Evolutionary conservation across 129 eudicot species (phyloP).

Genomic region (Lactuca saligna): DNA sequence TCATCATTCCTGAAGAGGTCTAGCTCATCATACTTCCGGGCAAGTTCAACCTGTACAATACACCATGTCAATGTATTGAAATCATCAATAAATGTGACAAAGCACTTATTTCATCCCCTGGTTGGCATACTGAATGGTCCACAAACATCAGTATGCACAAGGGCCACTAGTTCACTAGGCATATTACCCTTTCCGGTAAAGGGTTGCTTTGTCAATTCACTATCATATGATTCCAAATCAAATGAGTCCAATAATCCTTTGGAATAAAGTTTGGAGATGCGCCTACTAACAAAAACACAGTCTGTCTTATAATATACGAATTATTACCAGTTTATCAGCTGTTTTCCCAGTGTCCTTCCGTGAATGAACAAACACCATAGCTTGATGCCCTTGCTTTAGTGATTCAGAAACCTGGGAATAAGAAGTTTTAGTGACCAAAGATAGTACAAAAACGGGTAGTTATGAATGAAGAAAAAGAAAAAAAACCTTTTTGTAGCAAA

Average conservation of each 20-base stretch:
- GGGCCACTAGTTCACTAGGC: too few species aligned
- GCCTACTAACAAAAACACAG: too few species aligned
- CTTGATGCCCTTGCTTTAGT: constrained; percentile 82
- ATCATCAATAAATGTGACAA: neutral
- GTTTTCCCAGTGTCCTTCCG: constrained; percentile 97
- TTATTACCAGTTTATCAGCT: constrained; percentile 79
- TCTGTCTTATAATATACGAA: constrained; percentile 6
- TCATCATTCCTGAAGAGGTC: constrained; percentile 67
- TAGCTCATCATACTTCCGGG: constrained; percentile 47
- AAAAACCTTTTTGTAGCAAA: constrained; percentile 85
- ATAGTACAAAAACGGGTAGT: neutral
- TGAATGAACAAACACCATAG: constrained; percentile 97
- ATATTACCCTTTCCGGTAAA: too few species aligned
- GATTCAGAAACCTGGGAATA: constrained; percentile 71
- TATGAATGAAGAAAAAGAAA: neutral
- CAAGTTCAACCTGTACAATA: constrained; percentile 73
- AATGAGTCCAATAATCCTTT: too few species aligned
- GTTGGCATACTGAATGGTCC: too few species aligned
- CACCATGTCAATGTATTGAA: neutral
- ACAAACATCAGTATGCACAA: too few species aligned
- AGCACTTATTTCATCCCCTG: too few species aligned
- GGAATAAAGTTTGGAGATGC: too few species aligned
- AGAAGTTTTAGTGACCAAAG: constrained; percentile 21
- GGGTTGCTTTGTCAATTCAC: too few species aligned
- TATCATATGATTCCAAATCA: too few species aligned